A percentile compares a stretch with the other conserved stretches of the same genome.
These are phyloP conservation scores for Cymbidium sinense DNA, from an alignment of 106 monocot genomes.

Conservation along the genomic window DNA sequence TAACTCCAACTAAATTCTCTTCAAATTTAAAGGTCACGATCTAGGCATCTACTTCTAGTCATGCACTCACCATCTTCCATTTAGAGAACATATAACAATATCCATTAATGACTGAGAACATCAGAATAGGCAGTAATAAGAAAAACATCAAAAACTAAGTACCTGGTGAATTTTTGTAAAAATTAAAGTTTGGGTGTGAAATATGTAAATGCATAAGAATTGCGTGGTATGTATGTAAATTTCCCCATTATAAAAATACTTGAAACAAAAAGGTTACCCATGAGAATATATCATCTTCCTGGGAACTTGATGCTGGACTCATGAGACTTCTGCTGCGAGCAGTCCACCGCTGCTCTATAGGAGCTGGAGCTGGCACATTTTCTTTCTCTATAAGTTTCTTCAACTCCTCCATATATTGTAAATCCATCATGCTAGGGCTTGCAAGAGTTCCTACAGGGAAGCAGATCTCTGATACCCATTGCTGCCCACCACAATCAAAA, in stretches of 20 bases:
- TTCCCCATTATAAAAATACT: neutral
- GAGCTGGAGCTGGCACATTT: constrained; percentile 82
- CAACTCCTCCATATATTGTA: constrained; percentile 74
- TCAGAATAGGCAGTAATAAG: neutral
- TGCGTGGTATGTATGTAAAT: too few species aligned
- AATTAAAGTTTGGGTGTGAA: too few species aligned
- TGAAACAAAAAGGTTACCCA: constrained; percentile 50
- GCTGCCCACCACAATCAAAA: constrained; percentile 92
- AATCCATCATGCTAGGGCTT: constrained; percentile 82
- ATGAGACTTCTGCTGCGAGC: constrained; percentile 70
- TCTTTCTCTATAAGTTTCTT: constrained; percentile 74
- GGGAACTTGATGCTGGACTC: constrained; percentile 82
- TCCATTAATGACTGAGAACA: neutral
- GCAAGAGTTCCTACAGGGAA: constrained; percentile 73
- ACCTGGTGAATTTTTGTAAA: neutral
- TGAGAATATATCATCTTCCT: constrained; percentile 84
- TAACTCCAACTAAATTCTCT: too few species aligned
- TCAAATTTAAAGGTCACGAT: too few species aligned
- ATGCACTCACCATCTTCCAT: too few species aligned
- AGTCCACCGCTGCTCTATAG: constrained; percentile 97
- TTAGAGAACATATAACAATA: neutral
- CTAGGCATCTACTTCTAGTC: too few species aligned
- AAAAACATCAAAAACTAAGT: neutral
- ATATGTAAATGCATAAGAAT: too few species aligned
- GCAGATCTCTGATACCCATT: constrained; percentile 90